Conservation (phyloP, 2,329 filamentous ascomycete species). For the Chrysoporthe austroafricana region DNA sequence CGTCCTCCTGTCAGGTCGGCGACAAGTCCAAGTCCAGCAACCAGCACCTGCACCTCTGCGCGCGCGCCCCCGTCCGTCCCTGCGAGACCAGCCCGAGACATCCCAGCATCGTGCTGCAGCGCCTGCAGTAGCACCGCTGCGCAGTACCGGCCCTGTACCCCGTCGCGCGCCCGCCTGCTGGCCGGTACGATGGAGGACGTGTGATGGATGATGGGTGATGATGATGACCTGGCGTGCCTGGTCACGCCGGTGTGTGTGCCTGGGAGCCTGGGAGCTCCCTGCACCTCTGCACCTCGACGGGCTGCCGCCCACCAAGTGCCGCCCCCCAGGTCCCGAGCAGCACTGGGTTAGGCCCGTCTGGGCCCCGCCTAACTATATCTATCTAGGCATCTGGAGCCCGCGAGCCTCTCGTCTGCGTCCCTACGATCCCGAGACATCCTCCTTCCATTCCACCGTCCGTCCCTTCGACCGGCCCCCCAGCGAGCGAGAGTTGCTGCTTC, state of each 20-base stretch:
- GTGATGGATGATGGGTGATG: too few relatives aligned
- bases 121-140: conserved; percentile 6
- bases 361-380: conserved; percentile 7
- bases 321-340: not conserved
- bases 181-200: too few relatives aligned
- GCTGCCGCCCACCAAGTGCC: not conserved
- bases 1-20: too few relatives aligned
- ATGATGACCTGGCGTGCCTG: too few relatives aligned
- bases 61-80: not conserved
- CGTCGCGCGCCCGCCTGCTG: not conserved
- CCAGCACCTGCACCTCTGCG: too few relatives aligned
- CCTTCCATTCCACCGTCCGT: not conserved
- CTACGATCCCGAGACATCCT: not conserved
- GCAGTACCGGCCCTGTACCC: not conserved
- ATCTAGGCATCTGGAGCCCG: not conserved
- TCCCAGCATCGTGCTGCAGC: not conserved
- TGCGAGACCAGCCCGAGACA: not conserved
- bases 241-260: too few relatives aligned
- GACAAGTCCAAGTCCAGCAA: too few relatives aligned
- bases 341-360: not conserved
- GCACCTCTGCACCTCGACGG: not conserved
- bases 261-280: not conserved
- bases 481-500: too few relatives aligned
- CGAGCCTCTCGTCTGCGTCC: not conserved
- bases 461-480: not conserved